Base-by-base conservation (phyloP, 1,139 yeast genomes). In the Kodamaea sp. region DNA sequence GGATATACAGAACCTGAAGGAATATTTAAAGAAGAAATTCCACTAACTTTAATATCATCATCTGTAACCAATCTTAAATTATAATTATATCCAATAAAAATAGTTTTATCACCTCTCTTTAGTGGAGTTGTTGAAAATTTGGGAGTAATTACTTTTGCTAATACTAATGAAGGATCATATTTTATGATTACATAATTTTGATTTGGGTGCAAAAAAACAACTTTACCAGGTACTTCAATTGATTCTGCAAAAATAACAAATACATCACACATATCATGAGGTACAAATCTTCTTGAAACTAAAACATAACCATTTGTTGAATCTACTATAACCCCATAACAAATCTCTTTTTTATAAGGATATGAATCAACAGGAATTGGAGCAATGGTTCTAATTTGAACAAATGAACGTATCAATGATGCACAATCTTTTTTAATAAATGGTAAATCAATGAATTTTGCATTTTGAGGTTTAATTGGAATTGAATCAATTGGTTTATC, bases 181-280 rank as follows among this genome's bases (percentile, higher is more conserved):
- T 86, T 79, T 27, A 89, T 71, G 39, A 90, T 79, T 1, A 95
- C 90, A 60, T 85, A 88, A 53, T 89, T 89, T 53, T 84, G 88
- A 38, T 86, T 79, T 26, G 97, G 97, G 55, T 90, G 97, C 53
- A 88, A 67, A 53, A 88, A 89, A 24, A 81, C 82, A 24, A 88
- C 92, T 45, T 79, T 72, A 1, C 84, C 97, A 0, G 95, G 89
- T 15, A 89, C 75, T 49, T 84, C 81, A 15, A 87, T 78, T 2
- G 95, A 83, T 48, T 89, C 96, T 5, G 96, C 96, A 56, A 90
- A 79, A 3, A 90, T 80, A 24, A 90, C 73, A 38, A 79, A 73
- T 20, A 88, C 73, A 58, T 89, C 96, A 51, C 88, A 73, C 60
- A 90, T 72, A 52, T 86, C 95, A 62, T 88, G 95, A 4, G 96